Base-by-base conservation (phyloP, 23 red algal genomes). In the Gracilaria gracilis region DNA sequence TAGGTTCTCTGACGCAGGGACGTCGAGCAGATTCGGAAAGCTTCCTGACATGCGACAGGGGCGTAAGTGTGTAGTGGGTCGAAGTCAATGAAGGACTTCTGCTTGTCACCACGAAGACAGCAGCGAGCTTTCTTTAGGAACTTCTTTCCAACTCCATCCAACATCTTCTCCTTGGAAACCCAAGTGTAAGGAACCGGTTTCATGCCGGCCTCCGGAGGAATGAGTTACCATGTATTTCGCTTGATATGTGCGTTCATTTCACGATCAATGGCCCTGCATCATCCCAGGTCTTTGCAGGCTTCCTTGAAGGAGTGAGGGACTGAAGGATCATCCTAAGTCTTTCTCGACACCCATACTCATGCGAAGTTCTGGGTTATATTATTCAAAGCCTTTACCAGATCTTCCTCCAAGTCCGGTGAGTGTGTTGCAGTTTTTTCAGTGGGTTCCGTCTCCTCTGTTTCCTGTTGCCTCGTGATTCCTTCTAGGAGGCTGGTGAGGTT, bases 21-120 rank as follows among this genome's bases (percentile, higher is more conserved):
- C n/a, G n/a, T n/a, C n/a, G 74, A 57, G 28, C 72, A 39, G 32
- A 73, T 87, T 23, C 61, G 64, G 57, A 73, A 27, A 0, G 1
- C 61, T 71, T 87, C 83, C 33, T 71, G 59, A 73, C 36, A 87
- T 8, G 83, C 62, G 23, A 87, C 62, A 21, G 83, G 67, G 5
- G 83, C 59, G n/a, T 87, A 87, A 7, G 61, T 57, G 4, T 40
- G 32, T n/a, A n/a, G n/a, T n/a, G n/a, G n/a, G n/a, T n/a, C n/a
- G n/a, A n/a, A n/a, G n/a, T n/a, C n/a, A n/a, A 75, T 71, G 34
- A 25, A 48, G 38, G 11, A 73, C 83, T 4, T 59, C 25, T 87
- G 83, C 44, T 19, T 50, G 44, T 87, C 61, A 5, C 66, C 54
- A 4, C 83, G 13, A 31, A 71, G 25, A 1, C 54, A 32, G n/a